Evolutionary conservation across 352 stramenopile genomes (phyloP).

Genomic region (Phytophthora kernoviae): DNA sequence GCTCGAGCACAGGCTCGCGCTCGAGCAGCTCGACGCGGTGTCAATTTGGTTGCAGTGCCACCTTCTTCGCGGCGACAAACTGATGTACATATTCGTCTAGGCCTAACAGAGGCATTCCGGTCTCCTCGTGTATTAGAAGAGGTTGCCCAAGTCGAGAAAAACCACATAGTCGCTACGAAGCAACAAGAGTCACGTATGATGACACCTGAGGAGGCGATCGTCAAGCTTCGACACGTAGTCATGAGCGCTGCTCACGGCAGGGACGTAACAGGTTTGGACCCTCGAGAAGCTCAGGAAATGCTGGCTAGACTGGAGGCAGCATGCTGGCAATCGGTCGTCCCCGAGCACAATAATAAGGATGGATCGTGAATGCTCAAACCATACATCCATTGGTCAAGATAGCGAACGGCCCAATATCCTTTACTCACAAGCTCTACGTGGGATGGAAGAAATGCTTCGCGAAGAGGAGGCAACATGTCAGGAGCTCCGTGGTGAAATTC

Average conservation of each 20-base stretch:
- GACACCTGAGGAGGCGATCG: slow-evolving; percentile 38
- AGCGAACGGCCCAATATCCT: slow-evolving; percentile 18
- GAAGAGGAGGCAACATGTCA: slow-evolving; percentile 25
- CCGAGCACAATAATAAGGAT: background rate
- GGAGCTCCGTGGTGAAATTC: slow-evolving; percentile 22
- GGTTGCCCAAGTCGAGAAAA: slow-evolving; percentile 38
- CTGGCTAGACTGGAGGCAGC: slow-evolving; percentile 35
- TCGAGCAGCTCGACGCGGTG: slow-evolving; percentile 17
- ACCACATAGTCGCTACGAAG: background rate
- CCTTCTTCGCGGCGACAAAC: slow-evolving; percentile 1
- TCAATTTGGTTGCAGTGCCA: slow-evolving; percentile 12
- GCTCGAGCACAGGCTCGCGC: slow-evolving; percentile 22
- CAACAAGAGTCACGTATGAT: slow-evolving; percentile 22
- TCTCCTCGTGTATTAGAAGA: slow-evolving; percentile 38
- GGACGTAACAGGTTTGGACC: slow-evolving; percentile 3
- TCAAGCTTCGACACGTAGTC: slow-evolving; percentile 26
- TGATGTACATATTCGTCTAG: slow-evolving; percentile 1
- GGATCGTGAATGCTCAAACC: background rate
- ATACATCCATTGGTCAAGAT: background rate
- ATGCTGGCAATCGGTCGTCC: slow-evolving; percentile 38
- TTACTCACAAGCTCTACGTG: slow-evolving; percentile 41
- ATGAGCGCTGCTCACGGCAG: background rate
- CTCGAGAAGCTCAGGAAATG: slow-evolving; percentile 19
- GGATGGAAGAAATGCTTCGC: slow-evolving; percentile 31
- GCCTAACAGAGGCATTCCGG: slow-evolving; percentile 27